A percentile compares a stretch with the other conserved stretches of the same genome.
These are phyloP conservation scores for Rhynchospora breviuscula DNA, from an alignment of 176 grass and related monocot species.

Conservation along the genomic window DNA sequence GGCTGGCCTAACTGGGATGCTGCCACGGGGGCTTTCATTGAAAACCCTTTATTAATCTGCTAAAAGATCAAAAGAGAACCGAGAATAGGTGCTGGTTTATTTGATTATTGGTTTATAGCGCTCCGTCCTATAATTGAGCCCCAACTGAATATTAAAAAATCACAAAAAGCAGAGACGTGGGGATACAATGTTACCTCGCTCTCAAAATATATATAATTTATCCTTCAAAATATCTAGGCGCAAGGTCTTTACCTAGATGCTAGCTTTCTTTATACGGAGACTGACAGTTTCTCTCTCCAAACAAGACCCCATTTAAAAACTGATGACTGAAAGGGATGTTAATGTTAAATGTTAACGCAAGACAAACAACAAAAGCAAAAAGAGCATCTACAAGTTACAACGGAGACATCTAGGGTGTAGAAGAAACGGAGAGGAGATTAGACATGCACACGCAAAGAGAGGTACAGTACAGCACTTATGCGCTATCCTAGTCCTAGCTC, in stretches of 20 bases:
- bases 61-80: background rate
- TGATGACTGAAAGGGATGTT: background rate
- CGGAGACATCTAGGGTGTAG: too few relatives aligned
- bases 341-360: background rate
- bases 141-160: background rate
- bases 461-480: background rate
- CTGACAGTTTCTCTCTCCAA: background rate
- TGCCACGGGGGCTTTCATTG: background rate
- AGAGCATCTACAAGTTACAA: too few relatives aligned
- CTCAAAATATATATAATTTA: background rate
- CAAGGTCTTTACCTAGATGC: background rate
- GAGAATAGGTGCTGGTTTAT: conserved; percentile 3
- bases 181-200: conserved; percentile 19
- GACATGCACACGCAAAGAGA: background rate
- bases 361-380: too few relatives aligned
- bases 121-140: background rate
- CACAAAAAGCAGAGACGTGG: background rate
- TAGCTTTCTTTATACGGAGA: conserved; percentile 18
- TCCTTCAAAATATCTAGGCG: background rate
- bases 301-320: background rate
- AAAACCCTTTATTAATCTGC: background rate
- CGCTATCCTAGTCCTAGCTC: background rate
- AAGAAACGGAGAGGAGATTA: background rate
- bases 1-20: background rate
- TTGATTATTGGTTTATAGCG: background rate